These are phyloP conservation scores for Hypoxylon rickii DNA, from an alignment of 495 filamentous ascomycete species.

Conservation along the genomic window DNA sequence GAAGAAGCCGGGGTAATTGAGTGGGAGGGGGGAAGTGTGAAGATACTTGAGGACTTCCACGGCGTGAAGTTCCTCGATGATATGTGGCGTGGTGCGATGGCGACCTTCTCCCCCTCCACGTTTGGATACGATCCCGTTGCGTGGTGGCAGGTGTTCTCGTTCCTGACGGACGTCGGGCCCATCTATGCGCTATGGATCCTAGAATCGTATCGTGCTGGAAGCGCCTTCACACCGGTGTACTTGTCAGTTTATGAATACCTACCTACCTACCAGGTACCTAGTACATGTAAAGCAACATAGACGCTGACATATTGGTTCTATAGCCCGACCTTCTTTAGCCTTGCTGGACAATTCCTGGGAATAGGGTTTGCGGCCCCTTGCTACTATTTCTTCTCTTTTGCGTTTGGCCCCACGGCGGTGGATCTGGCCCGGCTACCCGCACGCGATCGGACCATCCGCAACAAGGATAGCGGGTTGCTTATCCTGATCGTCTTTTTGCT, in stretches of 20 bases:
- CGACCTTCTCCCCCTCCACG: slow-evolving; percentile 13
- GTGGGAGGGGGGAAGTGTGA: slow-evolving; percentile 19
- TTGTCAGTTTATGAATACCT: slow-evolving; percentile 7
- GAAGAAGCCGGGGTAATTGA: slow-evolving; percentile 17
- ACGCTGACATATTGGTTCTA: background rate
- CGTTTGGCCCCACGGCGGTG: slow-evolving; percentile 18
- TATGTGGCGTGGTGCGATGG: slow-evolving; percentile 11
- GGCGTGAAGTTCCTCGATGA: slow-evolving; percentile 11
- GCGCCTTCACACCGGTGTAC: slow-evolving; percentile 7
- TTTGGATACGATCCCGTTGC: slow-evolving; percentile 14
- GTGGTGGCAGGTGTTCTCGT: slow-evolving; percentile 26
- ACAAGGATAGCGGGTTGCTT: slow-evolving; percentile 1
- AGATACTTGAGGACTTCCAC: slow-evolving; percentile 18
- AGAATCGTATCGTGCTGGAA: slow-evolving; percentile 14
- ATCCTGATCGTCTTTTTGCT: slow-evolving; percentile 11
- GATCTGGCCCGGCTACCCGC: background rate
- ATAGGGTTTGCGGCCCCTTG: slow-evolving; percentile 10
- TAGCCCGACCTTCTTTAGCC: slow-evolving; percentile 17
- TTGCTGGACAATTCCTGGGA: slow-evolving; percentile 14
- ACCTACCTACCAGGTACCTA: too few relatives aligned
- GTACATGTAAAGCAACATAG: too few relatives aligned
- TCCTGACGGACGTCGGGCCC: slow-evolving; percentile 16
- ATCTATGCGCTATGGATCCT: slow-evolving; percentile 23
- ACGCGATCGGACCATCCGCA: background rate
- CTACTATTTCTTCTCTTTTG: slow-evolving; percentile 20